Base-by-base conservation (phyloP, 352 stramenopile species). In the Phytophthora tentaculata region DNA sequence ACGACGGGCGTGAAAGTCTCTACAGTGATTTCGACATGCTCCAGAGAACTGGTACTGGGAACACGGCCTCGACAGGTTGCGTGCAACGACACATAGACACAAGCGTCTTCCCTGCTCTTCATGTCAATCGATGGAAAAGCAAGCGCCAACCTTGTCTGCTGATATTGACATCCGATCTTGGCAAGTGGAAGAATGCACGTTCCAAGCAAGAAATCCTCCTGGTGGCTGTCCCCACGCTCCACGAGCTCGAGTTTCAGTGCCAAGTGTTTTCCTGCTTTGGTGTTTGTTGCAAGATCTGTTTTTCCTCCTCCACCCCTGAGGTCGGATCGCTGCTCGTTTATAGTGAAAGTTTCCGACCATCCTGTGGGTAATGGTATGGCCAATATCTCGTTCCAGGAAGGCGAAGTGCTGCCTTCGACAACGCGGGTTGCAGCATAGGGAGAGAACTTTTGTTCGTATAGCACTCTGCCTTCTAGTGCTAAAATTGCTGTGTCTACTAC, bases 321-420 rank as follows among this genome's bases (percentile, higher is more conserved):
- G n/a, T 63, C 39, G 12, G 12, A 50, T 53, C 6, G 43, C 49
- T 74, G 51, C 28, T 39, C 24, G 23, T n/a, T 12, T 20, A 13
- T 22, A n/a, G n/a, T 32, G 28, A 32, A n/a, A 19, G 62, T 6
- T 16, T 74, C 29, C 24, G 68, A 65, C 77, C 79, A 85, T 19
- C 76, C 73, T n/a, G 73, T 20, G 0, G 84, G 83, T 24, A 92
- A 52, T n/a, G 83, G 29, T 9, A 91, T 65, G 2, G 81, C 71
- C 5, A 95, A 67, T 54, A 93, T 20, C 55, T 95, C 87, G 57
- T 92, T 95, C 84, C 83, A 95, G 16, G 64, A 53, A 10, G 78
- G 76, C 6, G 64, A 61, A 14, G 47, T 41, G 24, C 60, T 74
- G 29, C 64, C 53, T 60, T 88, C 79, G 35, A 82, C 70, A 43